Base-by-base conservation (phyloP, 495 filamentous ascomycete genomes). In the Chlorociboria aeruginascens region DNA sequence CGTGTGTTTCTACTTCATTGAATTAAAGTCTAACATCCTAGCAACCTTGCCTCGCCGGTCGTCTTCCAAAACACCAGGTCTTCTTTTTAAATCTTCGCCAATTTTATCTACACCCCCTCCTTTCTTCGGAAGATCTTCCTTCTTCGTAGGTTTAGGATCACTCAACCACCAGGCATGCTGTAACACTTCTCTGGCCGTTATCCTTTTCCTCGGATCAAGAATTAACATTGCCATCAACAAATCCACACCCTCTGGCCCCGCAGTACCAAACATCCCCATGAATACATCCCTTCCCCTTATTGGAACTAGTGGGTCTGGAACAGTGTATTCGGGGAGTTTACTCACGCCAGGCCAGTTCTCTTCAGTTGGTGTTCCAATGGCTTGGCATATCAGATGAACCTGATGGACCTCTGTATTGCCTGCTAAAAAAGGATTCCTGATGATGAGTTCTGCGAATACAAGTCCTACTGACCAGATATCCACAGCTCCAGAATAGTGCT, bases 401-500 rank as follows among this genome's bases (percentile, higher is more conserved):
- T 88, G 84, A 52, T 83, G 69, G 55, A 95, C 71, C 51, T 97
- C 89, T 0, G 83, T 81, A 55, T 85, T 82, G 0, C 85, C 85
- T 0, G 86, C 76, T 17, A 95, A 69, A 51, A 82, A 93, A 0
- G 90, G 86, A 1, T 77, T 74, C 14, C 93, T 74, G 47, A 94
- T 69, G 32, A 94, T 68, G 20, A 99, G 75, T 63, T 99, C 92
- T 0, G 92, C 90, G 53, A 97, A 89, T 0, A 99, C 89, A 57
- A 82, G 73, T 13, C 86, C 93, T 47, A 93, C 82, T n/a, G 84
- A 89, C 90, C 90, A 99, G 38, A 99, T 69, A 61, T 99, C 93
- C 28, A 97, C 92, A 1, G 80, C 84, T 4, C 85, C 86, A 31
- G 82, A 82, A 66, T 99, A 99, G 64, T 89, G 83, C 42, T 81